phyloP scores from a whole-genome alignment of 2,329 filamentous ascomycete genomes.

The Kalmusia sp. region DNA sequence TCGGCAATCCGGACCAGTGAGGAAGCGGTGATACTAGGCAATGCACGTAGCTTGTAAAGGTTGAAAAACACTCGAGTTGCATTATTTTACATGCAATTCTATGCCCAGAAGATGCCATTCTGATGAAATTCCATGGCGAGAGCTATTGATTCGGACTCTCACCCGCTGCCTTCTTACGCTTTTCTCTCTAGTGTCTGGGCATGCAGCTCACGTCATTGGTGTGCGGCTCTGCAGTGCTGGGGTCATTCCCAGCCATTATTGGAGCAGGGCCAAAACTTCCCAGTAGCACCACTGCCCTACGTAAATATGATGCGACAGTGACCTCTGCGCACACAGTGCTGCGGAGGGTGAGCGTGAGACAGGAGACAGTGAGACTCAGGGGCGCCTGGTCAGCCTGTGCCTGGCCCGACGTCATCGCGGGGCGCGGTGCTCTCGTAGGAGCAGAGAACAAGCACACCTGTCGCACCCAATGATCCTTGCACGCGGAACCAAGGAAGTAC shows the following conservation, averaged over 20 bases:
- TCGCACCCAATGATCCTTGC: conserved; percentile 3
- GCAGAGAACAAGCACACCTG: conserved; percentile 5
- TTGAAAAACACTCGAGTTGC: not conserved
- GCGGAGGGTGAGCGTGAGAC: not conserved
- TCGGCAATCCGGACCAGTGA: not conserved
- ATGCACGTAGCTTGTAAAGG: not conserved
- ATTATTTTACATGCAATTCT: conserved; percentile 10
- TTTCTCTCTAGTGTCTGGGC: conserved; percentile 1
- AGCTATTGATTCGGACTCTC: not conserved
- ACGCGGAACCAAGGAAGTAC: conserved; percentile 15
- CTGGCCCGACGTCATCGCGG: conserved; percentile 20
- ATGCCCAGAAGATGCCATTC: conserved; percentile 2
- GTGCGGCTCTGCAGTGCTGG: not conserved
- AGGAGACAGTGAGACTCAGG: not conserved
- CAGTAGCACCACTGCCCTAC: too few species aligned
- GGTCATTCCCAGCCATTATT: too few species aligned
- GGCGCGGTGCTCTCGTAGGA: not conserved
- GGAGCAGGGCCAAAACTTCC: too few species aligned
- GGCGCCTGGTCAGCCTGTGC: conserved; percentile 8
- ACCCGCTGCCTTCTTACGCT: not conserved
- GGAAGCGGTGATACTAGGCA: not conserved
- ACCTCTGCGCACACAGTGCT: not conserved
- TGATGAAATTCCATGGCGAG: conserved; percentile 11
- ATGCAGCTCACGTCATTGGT: not conserved
- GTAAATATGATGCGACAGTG: conserved; percentile 16